Conservation (phyloP, 441 rosid genomes). For the Eruca vesicaria region DNA sequence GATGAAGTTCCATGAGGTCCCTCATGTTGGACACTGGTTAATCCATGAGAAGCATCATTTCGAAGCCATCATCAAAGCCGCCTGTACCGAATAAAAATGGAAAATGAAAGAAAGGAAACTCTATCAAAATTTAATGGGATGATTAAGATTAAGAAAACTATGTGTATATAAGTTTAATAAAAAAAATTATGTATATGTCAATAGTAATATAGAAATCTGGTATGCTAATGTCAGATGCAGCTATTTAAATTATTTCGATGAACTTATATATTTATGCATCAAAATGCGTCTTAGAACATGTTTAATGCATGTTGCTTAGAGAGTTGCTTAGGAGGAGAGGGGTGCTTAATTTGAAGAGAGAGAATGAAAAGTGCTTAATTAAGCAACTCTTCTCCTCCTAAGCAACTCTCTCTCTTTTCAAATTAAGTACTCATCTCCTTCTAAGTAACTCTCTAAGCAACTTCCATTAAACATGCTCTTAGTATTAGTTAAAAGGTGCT, state of each 20-base stretch:
- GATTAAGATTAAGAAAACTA: not conserved
- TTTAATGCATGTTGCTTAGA: no score
- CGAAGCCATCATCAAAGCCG: slow-evolving; percentile 33
- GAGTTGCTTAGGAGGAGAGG: no score
- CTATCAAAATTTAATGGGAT: not conserved
- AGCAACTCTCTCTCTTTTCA: no score
- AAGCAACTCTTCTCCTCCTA: no score
- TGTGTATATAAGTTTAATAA: not conserved
- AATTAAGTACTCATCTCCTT: no score
- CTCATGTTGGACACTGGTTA: slow-evolving; percentile 49
- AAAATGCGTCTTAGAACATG: not conserved
- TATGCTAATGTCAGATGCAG: not conserved
- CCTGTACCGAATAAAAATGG: slow-evolving; percentile 38
- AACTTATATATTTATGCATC: not conserved
- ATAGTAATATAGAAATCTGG: not conserved
- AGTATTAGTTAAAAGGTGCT: not conserved
- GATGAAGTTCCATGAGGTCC: slow-evolving; percentile 53
- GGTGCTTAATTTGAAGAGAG: no score
- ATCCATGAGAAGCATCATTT: slow-evolving; percentile 32
- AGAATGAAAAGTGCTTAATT: no score
- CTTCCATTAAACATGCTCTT: no score
- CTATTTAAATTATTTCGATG: not conserved
- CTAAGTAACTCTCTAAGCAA: no score
- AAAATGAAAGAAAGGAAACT: not conserved
- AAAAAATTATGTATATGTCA: not conserved